phyloP scores from a whole-genome alignment of 495 filamentous ascomycete genomes.

The Barbatosphaeria neglecta region DNA sequence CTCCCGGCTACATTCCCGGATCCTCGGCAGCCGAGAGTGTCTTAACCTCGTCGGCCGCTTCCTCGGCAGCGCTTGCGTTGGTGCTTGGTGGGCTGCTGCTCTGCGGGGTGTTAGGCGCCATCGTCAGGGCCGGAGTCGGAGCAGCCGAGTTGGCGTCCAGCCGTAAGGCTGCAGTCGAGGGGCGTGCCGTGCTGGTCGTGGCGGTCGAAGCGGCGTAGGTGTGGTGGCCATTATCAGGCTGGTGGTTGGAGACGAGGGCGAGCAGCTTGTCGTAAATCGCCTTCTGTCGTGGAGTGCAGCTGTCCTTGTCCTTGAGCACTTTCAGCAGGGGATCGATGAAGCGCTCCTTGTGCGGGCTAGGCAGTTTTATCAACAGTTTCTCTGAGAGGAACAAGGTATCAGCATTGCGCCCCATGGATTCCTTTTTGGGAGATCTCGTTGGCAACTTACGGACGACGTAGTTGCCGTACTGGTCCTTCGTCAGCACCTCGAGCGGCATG shows the following conservation, averaged over 20 bases:
- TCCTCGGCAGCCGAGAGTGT: neutral
- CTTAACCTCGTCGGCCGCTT: slow-evolving; percentile 5
- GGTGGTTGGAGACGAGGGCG: slow-evolving; percentile 12
- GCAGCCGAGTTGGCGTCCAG: slow-evolving; percentile 40
- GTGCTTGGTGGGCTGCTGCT: slow-evolving; percentile 50
- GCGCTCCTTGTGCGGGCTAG: neutral
- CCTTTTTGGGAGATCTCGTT: neutral
- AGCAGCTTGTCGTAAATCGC: slow-evolving; percentile 55
- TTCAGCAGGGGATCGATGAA: slow-evolving; percentile 38
- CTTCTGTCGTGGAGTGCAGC: slow-evolving; percentile 68
- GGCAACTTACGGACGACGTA: slow-evolving; percentile 87
- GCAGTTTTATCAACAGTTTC: slow-evolving; percentile 18
- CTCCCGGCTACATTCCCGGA: neutral
- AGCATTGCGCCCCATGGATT: neutral
- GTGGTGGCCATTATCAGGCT: too few relatives aligned
- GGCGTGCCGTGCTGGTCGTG: slow-evolving; percentile 8
- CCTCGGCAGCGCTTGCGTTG: slow-evolving; percentile 41
- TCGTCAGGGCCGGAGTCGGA: slow-evolving; percentile 48
- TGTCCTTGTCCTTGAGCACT: slow-evolving; percentile 63
- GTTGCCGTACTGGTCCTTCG: slow-evolving; percentile 89
- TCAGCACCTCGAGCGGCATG: slow-evolving; percentile 60
- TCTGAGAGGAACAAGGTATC: too few relatives aligned
- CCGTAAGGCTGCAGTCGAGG: slow-evolving; percentile 18
- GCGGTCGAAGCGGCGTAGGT: too few relatives aligned
- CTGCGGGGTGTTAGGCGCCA: slow-evolving; percentile 52